Conservation (phyloP, 2,329 filamentous ascomycete genomes). For the Diaporthe eres region DNA sequence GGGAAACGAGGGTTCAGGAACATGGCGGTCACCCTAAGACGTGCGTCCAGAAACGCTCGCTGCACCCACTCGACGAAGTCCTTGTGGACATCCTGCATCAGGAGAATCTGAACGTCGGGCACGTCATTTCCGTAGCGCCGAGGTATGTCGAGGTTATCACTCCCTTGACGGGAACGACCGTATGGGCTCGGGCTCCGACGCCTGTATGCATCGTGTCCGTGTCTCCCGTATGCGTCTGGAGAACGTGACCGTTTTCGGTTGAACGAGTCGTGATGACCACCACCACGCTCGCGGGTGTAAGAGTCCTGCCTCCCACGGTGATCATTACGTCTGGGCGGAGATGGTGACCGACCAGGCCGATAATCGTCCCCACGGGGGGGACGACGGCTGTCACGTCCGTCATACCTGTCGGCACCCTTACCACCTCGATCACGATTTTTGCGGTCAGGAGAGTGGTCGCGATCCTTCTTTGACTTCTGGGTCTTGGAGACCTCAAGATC, state of each 20-base stretch:
- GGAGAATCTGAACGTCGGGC: conserved; percentile 90
- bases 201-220: conserved; percentile 68
- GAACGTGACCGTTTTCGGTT: conserved; percentile 74
- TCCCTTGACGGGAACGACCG: conserved; percentile 64
- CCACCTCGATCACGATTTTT: conserved; percentile 54
- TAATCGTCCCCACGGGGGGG: conserved; percentile 72
- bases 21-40: conserved; percentile 83
- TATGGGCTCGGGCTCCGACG: conserved; percentile 80
- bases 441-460: conserved; percentile 73
- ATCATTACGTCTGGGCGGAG: conserved; percentile 66
- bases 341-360: conserved; percentile 72
- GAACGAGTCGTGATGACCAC: conserved; percentile 56
- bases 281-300: conserved; percentile 65
- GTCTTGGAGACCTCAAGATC: conserved; percentile 92
- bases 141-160: conserved; percentile 79
- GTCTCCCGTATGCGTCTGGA: conserved; percentile 64
- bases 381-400: conserved; percentile 65
- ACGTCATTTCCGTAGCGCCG: conserved; percentile 81
- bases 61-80: conserved; percentile 90
- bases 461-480: conserved; percentile 78
- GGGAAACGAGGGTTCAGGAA: conserved; percentile 83
- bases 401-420: conserved; percentile 63
- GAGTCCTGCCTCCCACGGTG: conserved; percentile 66
- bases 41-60: conserved; percentile 78
- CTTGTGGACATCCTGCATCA: conserved; percentile 82